Base-by-base conservation (phyloP, 2,329 filamentous ascomycete species). In the Cercospora sp. region DNA sequence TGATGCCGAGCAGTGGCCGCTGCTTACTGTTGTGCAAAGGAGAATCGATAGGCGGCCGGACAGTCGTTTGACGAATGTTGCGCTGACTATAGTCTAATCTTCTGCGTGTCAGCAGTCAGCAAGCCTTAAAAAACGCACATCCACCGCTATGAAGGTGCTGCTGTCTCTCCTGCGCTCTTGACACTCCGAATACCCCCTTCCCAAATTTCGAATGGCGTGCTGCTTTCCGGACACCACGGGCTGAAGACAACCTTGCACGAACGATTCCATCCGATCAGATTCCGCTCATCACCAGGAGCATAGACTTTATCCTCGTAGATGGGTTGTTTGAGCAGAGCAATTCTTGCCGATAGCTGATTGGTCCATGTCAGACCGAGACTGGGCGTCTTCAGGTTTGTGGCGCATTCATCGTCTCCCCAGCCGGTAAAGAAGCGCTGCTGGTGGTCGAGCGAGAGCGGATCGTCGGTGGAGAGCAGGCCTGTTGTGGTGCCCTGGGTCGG, bases 371-470 rank as follows among this genome's bases (percentile, higher is more conserved):
- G 85, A 0, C 94, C 94, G 26, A 98, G 81, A 6, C 91, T 91
- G 0, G 94, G 94, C 0, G 92, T 97, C 81, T 97, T 98, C 65
- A 90, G 81, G 28, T 81, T 79, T 60, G 82, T 78, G 12, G 80
- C 76, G 18, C 66, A 70, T 10, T 66, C 70, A 21, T 81, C 79
- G 78, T 97, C 92, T 24, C 94, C 93, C 94, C 95, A 97, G 71
- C 95, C 94, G 3, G 94, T 96, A 81, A 97, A 97, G 88, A 94
- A 97, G 53, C 91, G 87, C 79, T 97, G 93, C 80, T 98, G 94
- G 79, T 97, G 91, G 74, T 96, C 90, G 8, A 97, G 86, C 34
- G 88, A 86, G 43, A 97, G 84, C 0, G 89, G 87, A 12, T 87
- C 84, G 68, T 75, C 79, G 58, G 77, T 85, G 55, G 77, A 80